Base-by-base conservation (phyloP, 352 stramenopile genomes). In the Lagenidium giganteum region DNA sequence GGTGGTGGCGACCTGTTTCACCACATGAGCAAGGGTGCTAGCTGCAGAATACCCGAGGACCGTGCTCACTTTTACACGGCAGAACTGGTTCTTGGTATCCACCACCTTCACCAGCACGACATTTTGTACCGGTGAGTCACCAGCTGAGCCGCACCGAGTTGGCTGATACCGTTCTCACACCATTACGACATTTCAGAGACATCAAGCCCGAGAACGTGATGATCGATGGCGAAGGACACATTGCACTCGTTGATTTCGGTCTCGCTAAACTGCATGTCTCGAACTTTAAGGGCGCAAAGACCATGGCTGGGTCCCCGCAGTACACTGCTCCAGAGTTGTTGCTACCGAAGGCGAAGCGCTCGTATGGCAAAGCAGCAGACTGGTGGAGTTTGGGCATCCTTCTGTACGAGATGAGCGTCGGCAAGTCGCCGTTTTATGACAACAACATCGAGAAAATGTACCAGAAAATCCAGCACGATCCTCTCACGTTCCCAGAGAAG, bases 191-290 rank as follows among this genome's bases (percentile, higher is more conserved):
- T 29, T 24, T 14, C 26, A 85, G 87, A 57, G 95, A 98, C 57
- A 94, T 98, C 25, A 98, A 98, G 51, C 94, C 94, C 11, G 92
- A 98, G 59, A 98, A 98, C 50, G 75, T 98, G 14, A 95, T 97
- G 65, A 95, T 98, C 30, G 94, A 98, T 54, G 78, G 75, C 6
- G 87, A 96, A n/a, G 93, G 91, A 12, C 93, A 98, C 63, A 95
- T 98, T 52, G 85, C 88, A 21, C 70, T 98, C 21, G 93, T 97
- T 8, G 94, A 98, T 54, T 98, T 98, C 57, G 94, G 94, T 5
- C 63, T 98, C 7, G 83, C 85, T 4, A 98, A 98, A 66, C 59
- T 96, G 29, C 86, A 95, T 51, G 85, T 97, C 41, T 92, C 78
- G 8, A 78, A 93, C 41, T 95, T 87, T 49, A 87, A 92, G 33